A percentile compares a stretch with the other conserved stretches of the same genome.
These are phyloP conservation scores for Amanita thiersii DNA, from an alignment of 768 basidiomycete species.

Conservation along the genomic window DNA sequence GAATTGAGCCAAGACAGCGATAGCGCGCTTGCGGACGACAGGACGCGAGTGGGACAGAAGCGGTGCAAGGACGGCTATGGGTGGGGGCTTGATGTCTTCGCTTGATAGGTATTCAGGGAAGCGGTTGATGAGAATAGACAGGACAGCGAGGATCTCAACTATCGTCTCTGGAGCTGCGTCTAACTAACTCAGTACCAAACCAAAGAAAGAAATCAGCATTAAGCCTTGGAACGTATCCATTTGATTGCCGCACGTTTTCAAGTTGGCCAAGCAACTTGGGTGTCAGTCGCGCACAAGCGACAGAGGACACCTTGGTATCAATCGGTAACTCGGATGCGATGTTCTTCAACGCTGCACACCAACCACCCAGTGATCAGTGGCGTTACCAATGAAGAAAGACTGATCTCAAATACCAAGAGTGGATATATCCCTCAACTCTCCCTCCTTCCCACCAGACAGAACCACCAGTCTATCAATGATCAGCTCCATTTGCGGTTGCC, in stretches of 20 bases:
- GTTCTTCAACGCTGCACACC: conserved; percentile 83
- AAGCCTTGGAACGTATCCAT: not conserved
- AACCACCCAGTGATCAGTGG: conserved; percentile 1
- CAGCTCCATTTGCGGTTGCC: conserved; percentile 71
- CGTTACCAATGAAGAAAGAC: not conserved
- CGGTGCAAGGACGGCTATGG: conserved; percentile 61
- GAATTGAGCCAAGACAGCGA: conserved; percentile 78
- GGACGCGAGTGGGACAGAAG: conserved; percentile 69
- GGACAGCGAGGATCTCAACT: conserved; percentile 75
- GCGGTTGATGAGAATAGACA: conserved; percentile 82
- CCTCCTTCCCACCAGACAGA: conserved; percentile 80
- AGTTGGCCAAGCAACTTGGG: conserved; percentile 79
- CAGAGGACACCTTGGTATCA: conserved; percentile 70
- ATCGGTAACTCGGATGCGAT: conserved; percentile 87
- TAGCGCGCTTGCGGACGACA: conserved; percentile 90
- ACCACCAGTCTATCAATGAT: conserved; percentile 88
- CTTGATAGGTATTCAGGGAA: conserved; percentile 65
- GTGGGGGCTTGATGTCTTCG: conserved; percentile 43
- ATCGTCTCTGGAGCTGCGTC: conserved; percentile 73
- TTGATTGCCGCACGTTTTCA: conserved; percentile 46
- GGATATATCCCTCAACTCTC: conserved; percentile 91
- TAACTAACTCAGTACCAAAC: conserved; percentile 41
- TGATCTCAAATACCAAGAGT: conserved; percentile 63
- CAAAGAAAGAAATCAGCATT: conserved; percentile 12
- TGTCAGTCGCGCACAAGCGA: conserved; percentile 77